These are phyloP conservation scores for Coix lacrymajobi DNA, from an alignment of 176 grass and related monocot genomes.

Conservation along the genomic window DNA sequence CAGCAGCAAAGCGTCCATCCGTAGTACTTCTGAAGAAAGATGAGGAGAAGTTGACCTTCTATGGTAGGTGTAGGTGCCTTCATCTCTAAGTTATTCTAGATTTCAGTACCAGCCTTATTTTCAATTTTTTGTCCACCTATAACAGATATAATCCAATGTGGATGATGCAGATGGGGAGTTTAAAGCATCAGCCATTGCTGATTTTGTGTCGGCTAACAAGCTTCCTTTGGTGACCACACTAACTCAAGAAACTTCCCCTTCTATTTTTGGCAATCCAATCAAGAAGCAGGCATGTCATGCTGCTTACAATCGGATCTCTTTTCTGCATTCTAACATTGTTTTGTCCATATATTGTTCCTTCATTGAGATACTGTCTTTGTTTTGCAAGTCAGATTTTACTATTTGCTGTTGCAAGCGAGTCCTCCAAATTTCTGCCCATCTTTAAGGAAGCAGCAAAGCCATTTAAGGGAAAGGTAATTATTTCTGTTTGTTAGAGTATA, in stretches of 20 bases:
- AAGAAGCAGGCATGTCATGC: conserved; percentile 67
- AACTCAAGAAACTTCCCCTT: conserved; percentile 64
- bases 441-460: conserved; percentile 83
- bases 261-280: conserved; percentile 89
- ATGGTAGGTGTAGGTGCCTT: conserved; percentile 55
- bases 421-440: conserved; percentile 44
- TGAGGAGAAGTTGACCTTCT: conserved; percentile 77
- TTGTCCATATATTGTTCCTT: neutral
- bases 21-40: conserved; percentile 85
- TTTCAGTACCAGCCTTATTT: neutral
- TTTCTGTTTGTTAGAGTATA: neutral
- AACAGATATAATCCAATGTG: neutral
- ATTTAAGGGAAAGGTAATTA: conserved; percentile 84
- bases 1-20: conserved; percentile 53
- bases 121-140: neutral
- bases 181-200: conserved; percentile 53
- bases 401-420: conserved; percentile 73
- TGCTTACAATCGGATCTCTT: neutral
- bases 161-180: conserved; percentile 66
- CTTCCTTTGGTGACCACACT: conserved; percentile 79
- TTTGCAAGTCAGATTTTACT: conserved; percentile 59
- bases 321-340: neutral
- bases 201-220: conserved; percentile 84
- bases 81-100: neutral
- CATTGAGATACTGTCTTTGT: conserved; percentile 2